Evolutionary conservation across 345 rosid genomes (phyloP), one percentile per base, ranked within the genome.

Genomic region (Erodium maritimum): DNA sequence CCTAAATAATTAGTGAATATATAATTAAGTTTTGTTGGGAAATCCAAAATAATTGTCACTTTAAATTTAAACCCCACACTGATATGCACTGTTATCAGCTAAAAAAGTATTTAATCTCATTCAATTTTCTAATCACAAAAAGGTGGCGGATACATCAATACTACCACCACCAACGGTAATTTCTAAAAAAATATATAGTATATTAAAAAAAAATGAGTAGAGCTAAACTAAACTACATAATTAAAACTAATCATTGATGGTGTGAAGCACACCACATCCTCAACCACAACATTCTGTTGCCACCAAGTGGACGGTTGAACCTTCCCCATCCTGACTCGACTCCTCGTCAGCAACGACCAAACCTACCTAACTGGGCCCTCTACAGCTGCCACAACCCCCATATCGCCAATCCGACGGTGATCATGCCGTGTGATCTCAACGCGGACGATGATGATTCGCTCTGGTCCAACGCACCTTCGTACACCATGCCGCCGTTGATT

Each of bases 401-500:
- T 19, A 73, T 48, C 1, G 79, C 81, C 67, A 71, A 23, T 5
- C 72, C 50, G 61, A 75, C n/a, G 57, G 72, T 17, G 65, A 67
- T 52, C 3, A 51, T 24, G 17, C 66, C 70, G 56, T 46, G 63
- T 54, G 75, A 59, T 17, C 67, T 66, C 14, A 69, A 54, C 55
- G 64, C 29, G 61, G 79, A 73, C 1, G 71, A 67, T 50, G 88
- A 73, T 54, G 79, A 83, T 58, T 68, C 64, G 45, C 80, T 82
- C 19, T 71, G 66, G 54, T 68, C 82, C 59, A 73, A 22, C 11
- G 77, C 76, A 5, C 95, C 97, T 61, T 83, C 87, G 53, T 90
- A 90, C 53, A 87, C 82, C 89, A 90, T 86, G 0, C 81, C 19
- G 45, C 68, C 42, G 66, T 85, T 42, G 23, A 71, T 50, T 29